Conservation (phyloP, 139 green algal species). For the Zygnema cylindricum region DNA sequence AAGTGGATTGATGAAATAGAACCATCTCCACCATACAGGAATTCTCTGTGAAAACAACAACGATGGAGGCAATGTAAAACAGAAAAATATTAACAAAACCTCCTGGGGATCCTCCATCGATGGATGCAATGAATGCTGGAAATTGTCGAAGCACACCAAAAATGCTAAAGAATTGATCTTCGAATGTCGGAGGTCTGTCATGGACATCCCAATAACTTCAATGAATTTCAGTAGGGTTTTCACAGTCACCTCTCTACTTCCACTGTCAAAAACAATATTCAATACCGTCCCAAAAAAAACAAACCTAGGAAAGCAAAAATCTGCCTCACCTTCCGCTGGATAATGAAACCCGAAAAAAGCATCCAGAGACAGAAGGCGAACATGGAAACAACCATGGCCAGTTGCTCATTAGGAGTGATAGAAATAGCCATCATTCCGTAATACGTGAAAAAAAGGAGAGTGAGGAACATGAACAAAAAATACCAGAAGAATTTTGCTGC, state of each 20-base stretch:
- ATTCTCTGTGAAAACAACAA: slow-evolving; percentile 8
- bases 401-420: slow-evolving; percentile 50
- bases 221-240: too few species aligned
- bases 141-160: too few species aligned
- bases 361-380: slow-evolving; percentile 55
- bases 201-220: neutral
- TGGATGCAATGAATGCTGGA: too few species aligned
- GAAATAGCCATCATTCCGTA: slow-evolving; percentile 54
- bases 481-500: slow-evolving; percentile 50
- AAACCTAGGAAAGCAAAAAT: neutral
- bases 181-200: too few species aligned
- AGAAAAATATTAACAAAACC: neutral
- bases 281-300: neutral
- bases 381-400: slow-evolving; percentile 37
- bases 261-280: neutral
- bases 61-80: neutral
- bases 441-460: slow-evolving; percentile 36
- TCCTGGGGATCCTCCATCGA: neutral
- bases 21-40: slow-evolving; percentile 32
- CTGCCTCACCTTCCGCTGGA: slow-evolving; percentile 27
- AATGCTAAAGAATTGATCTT: too few species aligned
- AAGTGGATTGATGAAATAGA: slow-evolving; percentile 31
- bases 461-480: slow-evolving; percentile 54
- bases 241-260: too few species aligned
- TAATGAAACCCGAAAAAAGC: slow-evolving; percentile 54